phyloP scores from a whole-genome alignment of 2,329 filamentous ascomycete genomes.

The Fusarium gaditjirri region DNA sequence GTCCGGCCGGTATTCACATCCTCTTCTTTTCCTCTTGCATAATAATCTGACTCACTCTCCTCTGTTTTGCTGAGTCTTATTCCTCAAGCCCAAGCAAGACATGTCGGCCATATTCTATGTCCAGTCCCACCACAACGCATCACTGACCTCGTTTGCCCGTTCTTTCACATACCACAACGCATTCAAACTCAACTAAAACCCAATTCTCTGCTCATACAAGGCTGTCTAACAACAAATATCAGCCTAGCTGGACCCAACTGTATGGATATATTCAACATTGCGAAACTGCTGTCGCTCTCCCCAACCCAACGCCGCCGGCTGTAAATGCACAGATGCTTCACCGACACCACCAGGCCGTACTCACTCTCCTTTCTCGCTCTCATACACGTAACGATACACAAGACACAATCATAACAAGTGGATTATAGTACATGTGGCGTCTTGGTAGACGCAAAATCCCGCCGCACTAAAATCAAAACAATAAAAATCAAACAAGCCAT shows the following conservation, averaged over 20 bases:
- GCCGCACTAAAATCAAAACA: slow-evolving; percentile 15
- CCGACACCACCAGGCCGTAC: slow-evolving; percentile 9
- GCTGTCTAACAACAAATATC: slow-evolving; percentile 4
- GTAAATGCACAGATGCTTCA: slow-evolving; percentile 32
- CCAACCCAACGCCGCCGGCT: slow-evolving; percentile 33
- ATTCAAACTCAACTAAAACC: not conserved
- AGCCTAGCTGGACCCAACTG: slow-evolving; percentile 6
- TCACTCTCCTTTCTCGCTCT: slow-evolving; percentile 7
- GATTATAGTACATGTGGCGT: slow-evolving; percentile 23
- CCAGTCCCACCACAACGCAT: not conserved
- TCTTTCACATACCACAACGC: slow-evolving; percentile 7
- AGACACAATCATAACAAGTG: slow-evolving; percentile 7
- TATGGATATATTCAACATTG: slow-evolving; percentile 5
- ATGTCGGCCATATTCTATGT: not conserved
- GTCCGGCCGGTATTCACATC: not conserved
- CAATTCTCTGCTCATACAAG: slow-evolving; percentile 10
- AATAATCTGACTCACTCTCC: not conserved
- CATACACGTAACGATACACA: slow-evolving; percentile 19
- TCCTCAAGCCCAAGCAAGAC: not conserved
- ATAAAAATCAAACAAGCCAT: slow-evolving; percentile 33
- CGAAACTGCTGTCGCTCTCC: slow-evolving; percentile 14
- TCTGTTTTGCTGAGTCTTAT: not conserved
- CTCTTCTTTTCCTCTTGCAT: not conserved
- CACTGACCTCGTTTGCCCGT: not conserved
- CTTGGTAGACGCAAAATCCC: slow-evolving; percentile 2